Percentiles rank a stretch among this genome's conserved stretches.
Evolutionary conservation across 2,329 filamentous ascomycete species (phyloP).

Genomic region (Fusarium longipes): DNA sequence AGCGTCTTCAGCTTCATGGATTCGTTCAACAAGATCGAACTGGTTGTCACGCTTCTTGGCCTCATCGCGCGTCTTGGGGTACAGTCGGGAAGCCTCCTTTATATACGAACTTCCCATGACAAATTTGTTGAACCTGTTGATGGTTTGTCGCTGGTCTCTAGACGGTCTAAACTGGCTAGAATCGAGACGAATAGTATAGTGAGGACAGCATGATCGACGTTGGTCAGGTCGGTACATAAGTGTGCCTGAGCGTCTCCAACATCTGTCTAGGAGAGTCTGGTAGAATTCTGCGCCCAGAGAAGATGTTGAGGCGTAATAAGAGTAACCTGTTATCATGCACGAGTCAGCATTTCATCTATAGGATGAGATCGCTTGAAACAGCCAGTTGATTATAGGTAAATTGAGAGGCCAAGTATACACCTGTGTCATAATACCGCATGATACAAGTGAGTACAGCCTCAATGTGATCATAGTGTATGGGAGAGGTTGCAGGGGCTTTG

Average conservation of each 20-base stretch:
- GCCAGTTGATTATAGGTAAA: neutral
- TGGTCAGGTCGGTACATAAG: slow-evolving; percentile 84
- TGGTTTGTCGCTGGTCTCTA: slow-evolving; percentile 77
- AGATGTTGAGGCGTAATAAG: slow-evolving; percentile 75
- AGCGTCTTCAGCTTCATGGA: slow-evolving; percentile 75
- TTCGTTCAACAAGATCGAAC: slow-evolving; percentile 73
- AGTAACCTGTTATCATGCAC: slow-evolving; percentile 66
- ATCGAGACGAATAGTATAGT: slow-evolving; percentile 85
- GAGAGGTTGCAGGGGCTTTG: slow-evolving; percentile 25
- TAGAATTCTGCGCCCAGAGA: slow-evolving; percentile 75
- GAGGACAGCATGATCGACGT: slow-evolving; percentile 85
- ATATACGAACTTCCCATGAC: slow-evolving; percentile 76
- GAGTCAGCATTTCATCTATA: slow-evolving; percentile 38
- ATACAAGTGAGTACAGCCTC: slow-evolving; percentile 11
- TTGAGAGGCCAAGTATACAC: slow-evolving; percentile 3
- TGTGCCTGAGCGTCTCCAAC: slow-evolving; percentile 79
- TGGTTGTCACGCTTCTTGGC: slow-evolving; percentile 71
- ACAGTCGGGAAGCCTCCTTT: slow-evolving; percentile 70
- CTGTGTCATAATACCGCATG: slow-evolving; percentile 3
- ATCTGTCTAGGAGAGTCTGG: slow-evolving; percentile 76
- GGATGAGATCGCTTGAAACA: slow-evolving; percentile 6
- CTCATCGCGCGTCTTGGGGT: slow-evolving; percentile 75
- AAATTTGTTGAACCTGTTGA: slow-evolving; percentile 81
- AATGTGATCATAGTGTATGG: neutral
- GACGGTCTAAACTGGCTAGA: slow-evolving; percentile 71